Percentiles rank a stretch among this genome's conserved stretches.
These are phyloP conservation scores for Tuber melanosporum DNA, from an alignment of 495 filamentous ascomycete genomes.

Conservation along the genomic window DNA sequence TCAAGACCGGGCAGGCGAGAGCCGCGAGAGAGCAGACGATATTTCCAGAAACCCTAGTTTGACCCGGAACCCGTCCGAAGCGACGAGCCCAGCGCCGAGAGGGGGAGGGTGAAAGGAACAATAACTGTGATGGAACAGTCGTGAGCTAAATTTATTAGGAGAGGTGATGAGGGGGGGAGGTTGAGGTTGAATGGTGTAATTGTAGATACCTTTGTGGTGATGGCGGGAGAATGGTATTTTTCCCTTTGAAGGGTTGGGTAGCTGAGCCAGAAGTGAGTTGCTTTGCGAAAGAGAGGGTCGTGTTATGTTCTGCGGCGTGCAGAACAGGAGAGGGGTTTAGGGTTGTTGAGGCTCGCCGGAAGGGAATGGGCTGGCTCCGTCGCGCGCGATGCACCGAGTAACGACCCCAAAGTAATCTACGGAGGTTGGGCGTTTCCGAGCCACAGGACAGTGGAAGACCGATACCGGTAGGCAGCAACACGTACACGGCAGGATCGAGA, in stretches of 20 bases:
- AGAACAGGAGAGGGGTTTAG: constrained; percentile 34
- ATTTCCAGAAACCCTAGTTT: neutral
- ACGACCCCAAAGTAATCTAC: constrained; percentile 22
- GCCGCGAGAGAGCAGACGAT: neutral
- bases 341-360: constrained; percentile 38
- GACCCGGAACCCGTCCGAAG: neutral
- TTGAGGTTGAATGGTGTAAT: neutral
- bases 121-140: neutral
- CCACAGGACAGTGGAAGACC: constrained; percentile 12
- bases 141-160: neutral
- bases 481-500: constrained; percentile 13
- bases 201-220: constrained; percentile 22
- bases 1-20: neutral
- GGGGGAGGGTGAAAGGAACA: neutral
- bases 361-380: constrained; percentile 27
- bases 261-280: neutral
- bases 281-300: constrained; percentile 8
- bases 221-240: constrained; percentile 20
- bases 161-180: neutral
- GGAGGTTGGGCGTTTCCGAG: constrained; percentile 15
- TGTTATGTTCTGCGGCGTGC: constrained; percentile 4
- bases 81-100: neutral
- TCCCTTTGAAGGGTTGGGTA: neutral
- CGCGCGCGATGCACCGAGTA: constrained; percentile 39
- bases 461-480: constrained; percentile 14